phyloP scores from a whole-genome alignment of 257 asterid genomes.

The Nicotiana knightiana region DNA sequence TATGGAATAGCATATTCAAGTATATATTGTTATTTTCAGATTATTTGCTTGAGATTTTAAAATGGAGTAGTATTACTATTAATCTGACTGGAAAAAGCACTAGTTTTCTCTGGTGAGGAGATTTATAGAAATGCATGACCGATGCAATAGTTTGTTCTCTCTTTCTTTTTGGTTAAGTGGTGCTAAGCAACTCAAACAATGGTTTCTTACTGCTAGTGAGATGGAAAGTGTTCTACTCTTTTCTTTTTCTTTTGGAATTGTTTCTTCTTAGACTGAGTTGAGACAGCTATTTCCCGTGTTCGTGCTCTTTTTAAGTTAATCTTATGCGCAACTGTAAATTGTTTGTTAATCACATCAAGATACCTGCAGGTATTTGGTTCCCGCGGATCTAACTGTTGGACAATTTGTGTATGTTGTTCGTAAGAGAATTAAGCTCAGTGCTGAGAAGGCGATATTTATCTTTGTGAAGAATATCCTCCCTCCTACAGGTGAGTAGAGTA shows the following conservation, averaged over 20 bases:
- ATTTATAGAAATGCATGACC: background rate
- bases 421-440: conserved; percentile 94
- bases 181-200: background rate
- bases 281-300: background rate
- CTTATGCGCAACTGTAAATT: background rate
- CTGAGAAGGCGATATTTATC: conserved; percentile 96
- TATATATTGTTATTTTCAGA: background rate
- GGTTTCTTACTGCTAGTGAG: background rate
- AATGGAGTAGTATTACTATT: conserved; percentile 1
- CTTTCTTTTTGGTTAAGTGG: background rate
- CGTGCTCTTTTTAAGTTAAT: background rate
- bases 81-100: background rate
- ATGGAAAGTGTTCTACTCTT: background rate
- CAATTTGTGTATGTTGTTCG: conserved; percentile 98
- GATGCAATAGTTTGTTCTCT: background rate
- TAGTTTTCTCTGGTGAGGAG: background rate
- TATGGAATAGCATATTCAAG: background rate
- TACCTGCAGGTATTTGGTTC: conserved; percentile 76
- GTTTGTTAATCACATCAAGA: background rate
- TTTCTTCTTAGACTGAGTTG: background rate
- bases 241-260: background rate
- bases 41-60: background rate
- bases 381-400: conserved; percentile 97
- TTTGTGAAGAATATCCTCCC: conserved; percentile 94
- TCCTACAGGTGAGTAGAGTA: conserved; percentile 64